These are phyloP conservation scores for Phlyctochytrium planicorne DNA, from an alignment of 192 early-diverging fungal species.

Conservation along the genomic window DNA sequence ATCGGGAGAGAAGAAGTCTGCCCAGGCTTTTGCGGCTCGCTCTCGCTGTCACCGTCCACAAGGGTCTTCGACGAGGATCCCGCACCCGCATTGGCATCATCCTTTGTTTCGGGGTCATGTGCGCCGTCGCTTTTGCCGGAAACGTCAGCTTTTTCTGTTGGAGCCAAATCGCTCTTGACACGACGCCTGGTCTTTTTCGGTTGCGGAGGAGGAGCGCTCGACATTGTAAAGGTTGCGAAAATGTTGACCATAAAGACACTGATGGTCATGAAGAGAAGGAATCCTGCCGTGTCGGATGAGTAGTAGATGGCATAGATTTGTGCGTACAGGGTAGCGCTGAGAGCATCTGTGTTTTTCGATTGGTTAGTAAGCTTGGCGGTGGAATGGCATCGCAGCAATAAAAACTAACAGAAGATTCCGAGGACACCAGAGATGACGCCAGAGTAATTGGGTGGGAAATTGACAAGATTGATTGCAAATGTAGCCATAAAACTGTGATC, in stretches of 20 bases:
- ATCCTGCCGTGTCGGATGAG: conserved; percentile 6
- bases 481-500: conserved; percentile 15
- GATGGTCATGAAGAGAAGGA: conserved; percentile 21
- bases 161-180: no score
- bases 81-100: background rate
- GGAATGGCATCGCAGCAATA: no score
- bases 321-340: conserved; percentile 24
- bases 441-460: conserved; percentile 11
- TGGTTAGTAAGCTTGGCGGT: background rate
- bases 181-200: background rate
- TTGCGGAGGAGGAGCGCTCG: background rate
- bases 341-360: conserved; percentile 12
- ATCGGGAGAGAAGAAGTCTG: background rate
- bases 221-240: conserved; percentile 18
- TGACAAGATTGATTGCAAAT: conserved; percentile 15
- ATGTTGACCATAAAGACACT: conserved; percentile 14
- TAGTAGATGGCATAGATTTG: conserved; percentile 18
- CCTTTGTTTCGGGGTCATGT: background rate
- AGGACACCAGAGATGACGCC: conserved; percentile 28
- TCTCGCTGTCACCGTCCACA: background rate
- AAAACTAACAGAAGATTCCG: conserved; percentile 18
- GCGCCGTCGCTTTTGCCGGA: background rate
- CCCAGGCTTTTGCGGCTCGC: no score
- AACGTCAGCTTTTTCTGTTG: background rate
- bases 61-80: no score